phyloP scores from a whole-genome alignment of 1,284 basidiomycete genomes.

The Porodaedalea pini region DNA sequence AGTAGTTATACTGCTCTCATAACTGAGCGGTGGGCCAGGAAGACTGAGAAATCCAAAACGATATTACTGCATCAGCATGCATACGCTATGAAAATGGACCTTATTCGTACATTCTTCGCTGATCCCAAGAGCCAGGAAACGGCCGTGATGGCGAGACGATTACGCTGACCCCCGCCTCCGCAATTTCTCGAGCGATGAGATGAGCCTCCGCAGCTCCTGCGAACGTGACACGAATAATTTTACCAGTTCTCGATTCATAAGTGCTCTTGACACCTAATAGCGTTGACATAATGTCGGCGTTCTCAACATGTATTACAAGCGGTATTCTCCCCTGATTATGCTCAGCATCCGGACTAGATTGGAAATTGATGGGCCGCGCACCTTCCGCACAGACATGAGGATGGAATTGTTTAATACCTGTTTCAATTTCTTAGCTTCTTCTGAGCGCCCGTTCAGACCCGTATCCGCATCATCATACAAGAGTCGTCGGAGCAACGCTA shows the following conservation, averaged over 20 bases:
- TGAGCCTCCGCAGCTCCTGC: conserved; percentile 73
- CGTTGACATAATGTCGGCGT: conserved; percentile 76
- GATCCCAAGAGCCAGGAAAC: conserved; percentile 59
- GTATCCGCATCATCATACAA: neutral
- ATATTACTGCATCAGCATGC: conserved; percentile 13
- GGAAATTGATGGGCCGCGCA: neutral
- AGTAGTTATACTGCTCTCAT: conserved; percentile 59
- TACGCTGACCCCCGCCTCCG: conserved; percentile 67
- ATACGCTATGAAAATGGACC: conserved; percentile 1
- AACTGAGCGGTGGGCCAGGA: conserved; percentile 71
- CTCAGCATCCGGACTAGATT: conserved; percentile 28
- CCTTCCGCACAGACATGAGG: neutral
- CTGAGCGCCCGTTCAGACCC: too few species aligned
- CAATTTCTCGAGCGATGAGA: conserved; percentile 71
- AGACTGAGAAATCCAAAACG: conserved; percentile 34
- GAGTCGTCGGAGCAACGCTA: conserved; percentile 32
- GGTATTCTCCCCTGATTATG: conserved; percentile 44
- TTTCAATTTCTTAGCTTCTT: too few species aligned
- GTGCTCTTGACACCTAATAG: conserved; percentile 77
- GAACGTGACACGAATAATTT: conserved; percentile 51
- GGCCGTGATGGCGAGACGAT: conserved; percentile 59
- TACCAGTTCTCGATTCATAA: conserved; percentile 46
- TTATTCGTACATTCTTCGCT: conserved; percentile 39
- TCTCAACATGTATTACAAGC: conserved; percentile 52
- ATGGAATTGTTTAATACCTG: neutral